phyloP scores from a whole-genome alignment of 1,284 basidiomycete species.

The Coriolopsis trogii region DNA sequence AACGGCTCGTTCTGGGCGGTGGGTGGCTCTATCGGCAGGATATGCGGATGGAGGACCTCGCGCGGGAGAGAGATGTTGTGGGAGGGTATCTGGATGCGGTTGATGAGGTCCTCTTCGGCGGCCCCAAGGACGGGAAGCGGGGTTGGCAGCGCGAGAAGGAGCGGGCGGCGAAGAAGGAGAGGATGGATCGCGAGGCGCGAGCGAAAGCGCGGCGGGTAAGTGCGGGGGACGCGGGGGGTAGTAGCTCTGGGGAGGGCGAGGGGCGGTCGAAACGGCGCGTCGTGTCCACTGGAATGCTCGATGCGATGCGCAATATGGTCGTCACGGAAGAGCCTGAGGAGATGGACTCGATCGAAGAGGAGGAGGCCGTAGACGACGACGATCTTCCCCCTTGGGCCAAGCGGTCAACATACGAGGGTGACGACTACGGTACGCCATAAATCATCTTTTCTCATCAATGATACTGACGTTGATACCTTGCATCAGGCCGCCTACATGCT shows the following conservation, averaged over 20 bases:
- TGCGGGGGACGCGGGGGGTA: constrained; percentile 41
- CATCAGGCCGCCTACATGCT: constrained; percentile 60
- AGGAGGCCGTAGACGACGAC: constrained; percentile 60
- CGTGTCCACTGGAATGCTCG: constrained; percentile 57
- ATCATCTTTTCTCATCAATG: neutral
- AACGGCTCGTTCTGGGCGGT: constrained; percentile 71
- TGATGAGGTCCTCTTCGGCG: constrained; percentile 72
- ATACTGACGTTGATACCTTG: neutral
- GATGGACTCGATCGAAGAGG: constrained; percentile 52
- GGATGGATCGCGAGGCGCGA: constrained; percentile 28
- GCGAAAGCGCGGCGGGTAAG: constrained; percentile 54
- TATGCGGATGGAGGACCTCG: constrained; percentile 55
- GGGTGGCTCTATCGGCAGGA: constrained; percentile 82
- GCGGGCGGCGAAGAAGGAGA: constrained; percentile 44
- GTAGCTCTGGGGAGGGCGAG: constrained; percentile 1
- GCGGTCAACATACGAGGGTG: constrained; percentile 51
- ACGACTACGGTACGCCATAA: constrained; percentile 57
- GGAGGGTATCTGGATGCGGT: constrained; percentile 69
- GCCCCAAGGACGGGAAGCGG: constrained; percentile 48
- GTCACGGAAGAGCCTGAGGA: constrained; percentile 64
- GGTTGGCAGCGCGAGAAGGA: constrained; percentile 60
- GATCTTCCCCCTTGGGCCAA: constrained; percentile 78
- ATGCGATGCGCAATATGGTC: constrained; percentile 48
- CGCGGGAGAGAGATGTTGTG: constrained; percentile 59
- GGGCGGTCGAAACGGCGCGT: constrained; percentile 44